phyloP scores from a whole-genome alignment of 129 eudicot genomes.

The Ambrosia trifida region DNA sequence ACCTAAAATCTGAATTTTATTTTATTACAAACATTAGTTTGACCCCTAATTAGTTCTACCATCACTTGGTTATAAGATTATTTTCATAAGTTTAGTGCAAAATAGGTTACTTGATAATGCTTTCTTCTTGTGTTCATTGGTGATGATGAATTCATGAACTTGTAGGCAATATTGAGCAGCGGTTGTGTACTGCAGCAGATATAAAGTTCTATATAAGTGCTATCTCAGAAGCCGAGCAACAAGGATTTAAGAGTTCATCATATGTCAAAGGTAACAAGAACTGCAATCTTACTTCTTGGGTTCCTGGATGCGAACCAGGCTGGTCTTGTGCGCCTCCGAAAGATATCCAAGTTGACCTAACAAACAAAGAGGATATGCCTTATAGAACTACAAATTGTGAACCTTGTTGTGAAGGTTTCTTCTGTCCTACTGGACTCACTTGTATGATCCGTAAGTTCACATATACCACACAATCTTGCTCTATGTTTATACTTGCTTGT shows the following conservation, averaged over 20 bases:
- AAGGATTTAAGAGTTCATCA: conserved; percentile 33
- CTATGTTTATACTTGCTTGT: neutral
- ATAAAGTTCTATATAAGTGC: conserved; percentile 56
- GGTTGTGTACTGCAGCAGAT: conserved; percentile 88
- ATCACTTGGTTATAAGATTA: no score
- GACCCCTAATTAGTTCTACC: no score
- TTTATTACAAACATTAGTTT: no score
- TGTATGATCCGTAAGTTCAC: conserved; percentile 96
- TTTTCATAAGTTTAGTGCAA: no score
- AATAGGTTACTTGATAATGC: neutral
- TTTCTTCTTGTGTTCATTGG: conserved; percentile 6
- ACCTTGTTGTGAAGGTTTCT: conserved; percentile 93
- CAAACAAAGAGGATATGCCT: conserved; percentile 59
- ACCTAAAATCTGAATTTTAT: no score
- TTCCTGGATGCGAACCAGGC: conserved; percentile 90
- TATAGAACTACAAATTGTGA: conserved; percentile 50
- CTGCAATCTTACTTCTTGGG: conserved; percentile 80
- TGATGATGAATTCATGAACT: conserved; percentile 17
- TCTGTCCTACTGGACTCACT: conserved; percentile 90
- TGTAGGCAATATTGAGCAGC: conserved; percentile 55
- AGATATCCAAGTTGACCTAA: conserved; percentile 50
- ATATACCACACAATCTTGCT: neutral
- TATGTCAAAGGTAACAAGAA: conserved; percentile 68
- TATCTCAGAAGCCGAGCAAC: conserved; percentile 43
- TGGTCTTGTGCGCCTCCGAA: conserved; percentile 73